Evolutionary conservation across 2,329 filamentous ascomycete genomes (phyloP).

Genomic region (Ceratocystis destructans): DNA sequence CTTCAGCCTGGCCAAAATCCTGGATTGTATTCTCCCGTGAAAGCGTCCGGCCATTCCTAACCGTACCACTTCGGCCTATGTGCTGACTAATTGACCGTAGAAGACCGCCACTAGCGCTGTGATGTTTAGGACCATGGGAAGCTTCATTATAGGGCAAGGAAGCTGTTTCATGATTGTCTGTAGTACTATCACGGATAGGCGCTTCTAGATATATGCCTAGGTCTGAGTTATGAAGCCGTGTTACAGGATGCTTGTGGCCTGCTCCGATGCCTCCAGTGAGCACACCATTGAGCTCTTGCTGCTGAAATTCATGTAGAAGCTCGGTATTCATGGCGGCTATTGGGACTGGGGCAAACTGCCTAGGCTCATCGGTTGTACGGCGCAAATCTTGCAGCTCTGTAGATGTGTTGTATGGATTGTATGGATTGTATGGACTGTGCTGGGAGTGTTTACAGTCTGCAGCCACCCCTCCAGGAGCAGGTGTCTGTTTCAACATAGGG

Average conservation of each 20-base stretch:
- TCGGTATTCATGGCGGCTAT: background rate
- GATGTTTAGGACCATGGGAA: background rate
- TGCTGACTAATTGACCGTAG: conserved; percentile 32
- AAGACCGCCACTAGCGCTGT: conserved; percentile 23
- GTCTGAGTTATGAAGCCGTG: conserved; percentile 37
- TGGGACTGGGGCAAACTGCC: background rate
- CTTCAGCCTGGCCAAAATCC: conserved; percentile 42
- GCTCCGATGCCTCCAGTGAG: conserved; percentile 46
- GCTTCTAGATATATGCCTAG: conserved; percentile 28
- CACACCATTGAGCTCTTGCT: conserved; percentile 40
- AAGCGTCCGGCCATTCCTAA: conserved; percentile 11
- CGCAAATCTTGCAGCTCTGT: background rate
- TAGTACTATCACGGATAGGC: background rate
- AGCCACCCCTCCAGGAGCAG: background rate
- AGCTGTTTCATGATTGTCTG: background rate
- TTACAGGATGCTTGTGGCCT: conserved; percentile 35
- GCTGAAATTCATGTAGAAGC: conserved; percentile 27
- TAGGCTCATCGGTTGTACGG: background rate
- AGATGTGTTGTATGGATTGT: background rate
- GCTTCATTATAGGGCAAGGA: background rate
- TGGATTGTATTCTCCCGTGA: conserved; percentile 32
- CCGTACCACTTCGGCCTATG: background rate
- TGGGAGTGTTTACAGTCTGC: background rate
- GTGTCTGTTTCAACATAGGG: background rate
- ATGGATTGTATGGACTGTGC: background rate